Conservation (phyloP, 2,329 filamentous ascomycete species). For the Geosmithia flava region DNA sequence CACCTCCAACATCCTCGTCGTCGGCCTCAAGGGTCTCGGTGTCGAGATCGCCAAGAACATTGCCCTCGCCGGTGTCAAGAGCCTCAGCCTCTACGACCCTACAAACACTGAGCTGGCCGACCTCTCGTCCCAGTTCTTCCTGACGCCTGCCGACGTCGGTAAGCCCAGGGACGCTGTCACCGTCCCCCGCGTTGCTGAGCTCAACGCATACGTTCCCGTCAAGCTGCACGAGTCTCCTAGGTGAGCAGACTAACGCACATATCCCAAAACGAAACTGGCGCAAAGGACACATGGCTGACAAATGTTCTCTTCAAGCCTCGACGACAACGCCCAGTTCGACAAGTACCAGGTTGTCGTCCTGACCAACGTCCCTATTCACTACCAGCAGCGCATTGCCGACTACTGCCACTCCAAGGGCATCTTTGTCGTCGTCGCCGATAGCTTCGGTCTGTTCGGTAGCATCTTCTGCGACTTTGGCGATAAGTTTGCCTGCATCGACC, state of each 20-base stretch:
- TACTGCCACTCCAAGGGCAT: conserved; percentile 93
- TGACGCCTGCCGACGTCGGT: conserved; percentile 76
- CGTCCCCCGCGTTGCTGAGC: conserved; percentile 78
- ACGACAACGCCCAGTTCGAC: conserved; percentile 68
- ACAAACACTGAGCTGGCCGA: conserved; percentile 73
- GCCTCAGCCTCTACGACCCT: conserved; percentile 84
- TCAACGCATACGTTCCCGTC: conserved; percentile 94
- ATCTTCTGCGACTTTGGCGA: conserved; percentile 97
- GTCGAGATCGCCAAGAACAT: conserved; percentile 99
- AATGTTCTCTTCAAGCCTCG: conserved; percentile 41
- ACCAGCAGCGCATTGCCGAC: conserved; percentile 76
- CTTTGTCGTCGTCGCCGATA: conserved; percentile 77
- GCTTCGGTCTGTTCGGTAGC: conserved; percentile 85
- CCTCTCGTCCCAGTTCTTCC: conserved; percentile 95
- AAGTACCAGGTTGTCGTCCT: conserved; percentile 88
- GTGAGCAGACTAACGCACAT: conserved; percentile 20
- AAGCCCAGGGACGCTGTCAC: conserved; percentile 83
- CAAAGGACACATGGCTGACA: conserved; percentile 3
- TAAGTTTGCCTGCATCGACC: conserved; percentile 81
- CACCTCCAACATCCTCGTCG: conserved; percentile 84
- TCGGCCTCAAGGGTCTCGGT: conserved; percentile 85
- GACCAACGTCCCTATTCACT: conserved; percentile 68
- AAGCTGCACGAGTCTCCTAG: conserved; percentile 53
- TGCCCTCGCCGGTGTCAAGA: conserved; percentile 95
- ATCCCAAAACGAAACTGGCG: conserved; percentile 1